Evolutionary conservation across 192 early-diverging fungal species (phyloP), one percentile per base, ranked within the genome.

Genomic region (Funneliformis geosporum): DNA sequence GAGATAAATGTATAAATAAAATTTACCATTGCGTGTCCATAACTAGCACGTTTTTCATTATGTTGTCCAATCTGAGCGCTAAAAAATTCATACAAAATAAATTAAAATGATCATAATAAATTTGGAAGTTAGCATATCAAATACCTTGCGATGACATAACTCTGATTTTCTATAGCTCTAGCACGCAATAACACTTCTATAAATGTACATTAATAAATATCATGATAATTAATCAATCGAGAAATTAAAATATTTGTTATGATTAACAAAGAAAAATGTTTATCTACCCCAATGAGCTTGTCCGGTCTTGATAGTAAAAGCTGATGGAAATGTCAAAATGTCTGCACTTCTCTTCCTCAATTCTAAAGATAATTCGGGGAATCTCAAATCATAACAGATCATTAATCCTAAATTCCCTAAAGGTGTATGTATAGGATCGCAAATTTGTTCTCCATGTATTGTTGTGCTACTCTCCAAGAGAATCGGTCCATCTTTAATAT

Each of bases 381-480:
- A 96, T 59, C 95, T 87, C 44, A 96, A 14, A 81, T 96, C 95
- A 83, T 96, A 96, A 82, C 95, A 96, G 9, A 90, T 87, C 8
- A 88, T 81, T 12, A 91, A 75, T 0, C 92, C 92, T 11, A 93
- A 71, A 50, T 85, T 82, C 9, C 91, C 92, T 14, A 91, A 60
- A 1, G 92, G 90, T 2, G 89, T 83, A n/a, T 60, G 42, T 2
- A 87, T 77, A 0, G 88, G 88, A 39, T 68, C 25, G 1, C 82
- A 81, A 2, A 89, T 60, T 23, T 73, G 39, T 27, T 82, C 72
- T 10, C 90, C 90, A 0, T 77, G 72, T n/a, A 71, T 59, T 1
- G 84, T 87, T 18, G 55, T 78, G 5, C 79, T 77, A 55, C 87
- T 88, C 79, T 91, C 90, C 76, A 87, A 81, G 33, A 88, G 60